Conservation (phyloP, 495 filamentous ascomycete genomes). For the Xylaria nigripes region DNA sequence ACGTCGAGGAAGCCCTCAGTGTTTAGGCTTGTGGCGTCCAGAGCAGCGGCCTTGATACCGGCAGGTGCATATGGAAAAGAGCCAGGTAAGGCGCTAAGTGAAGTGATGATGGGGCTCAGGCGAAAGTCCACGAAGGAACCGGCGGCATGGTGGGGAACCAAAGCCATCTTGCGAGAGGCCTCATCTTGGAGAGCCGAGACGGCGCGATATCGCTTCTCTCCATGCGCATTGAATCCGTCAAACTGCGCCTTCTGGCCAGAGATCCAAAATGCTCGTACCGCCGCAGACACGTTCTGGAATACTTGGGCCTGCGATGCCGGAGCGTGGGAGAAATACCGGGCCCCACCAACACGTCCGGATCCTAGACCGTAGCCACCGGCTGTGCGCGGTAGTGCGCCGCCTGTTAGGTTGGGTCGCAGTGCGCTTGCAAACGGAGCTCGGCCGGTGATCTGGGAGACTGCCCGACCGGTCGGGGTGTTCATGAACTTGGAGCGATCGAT, state of each 20-base stretch:
- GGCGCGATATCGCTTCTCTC: slow-evolving; percentile 68
- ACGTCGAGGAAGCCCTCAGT: slow-evolving; percentile 72
- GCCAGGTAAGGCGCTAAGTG: slow-evolving; percentile 55
- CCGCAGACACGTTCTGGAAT: slow-evolving; percentile 86
- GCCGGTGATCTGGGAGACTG: slow-evolving; percentile 58
- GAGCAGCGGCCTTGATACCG: slow-evolving; percentile 25
- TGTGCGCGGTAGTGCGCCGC: slow-evolving; percentile 74
- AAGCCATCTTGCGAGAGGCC: slow-evolving; percentile 52
- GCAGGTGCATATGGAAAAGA: slow-evolving; percentile 30
- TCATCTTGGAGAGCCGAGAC: slow-evolving; percentile 64
- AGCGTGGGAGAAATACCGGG: slow-evolving; percentile 82
- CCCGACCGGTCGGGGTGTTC: slow-evolving; percentile 55
- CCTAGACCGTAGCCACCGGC: slow-evolving; percentile 76
- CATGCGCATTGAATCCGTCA: slow-evolving; percentile 60
- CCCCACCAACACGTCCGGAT: slow-evolving; percentile 59
- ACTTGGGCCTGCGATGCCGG: slow-evolving; percentile 81
- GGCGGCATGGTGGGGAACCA: slow-evolving; percentile 47
- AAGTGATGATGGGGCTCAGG: slow-evolving; percentile 78
- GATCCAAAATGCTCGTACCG: slow-evolving; percentile 82
- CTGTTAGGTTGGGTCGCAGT: slow-evolving; percentile 85
- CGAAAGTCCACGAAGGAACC: slow-evolving; percentile 81
- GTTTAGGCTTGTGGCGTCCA: slow-evolving; percentile 52
- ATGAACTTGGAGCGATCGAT: slow-evolving; percentile 58
- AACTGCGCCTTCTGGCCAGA: slow-evolving; percentile 78
- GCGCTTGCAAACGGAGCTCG: slow-evolving; percentile 82